Conservation (phyloP, 176 grass and related monocot genomes). For the Thalia dealbata region DNA sequence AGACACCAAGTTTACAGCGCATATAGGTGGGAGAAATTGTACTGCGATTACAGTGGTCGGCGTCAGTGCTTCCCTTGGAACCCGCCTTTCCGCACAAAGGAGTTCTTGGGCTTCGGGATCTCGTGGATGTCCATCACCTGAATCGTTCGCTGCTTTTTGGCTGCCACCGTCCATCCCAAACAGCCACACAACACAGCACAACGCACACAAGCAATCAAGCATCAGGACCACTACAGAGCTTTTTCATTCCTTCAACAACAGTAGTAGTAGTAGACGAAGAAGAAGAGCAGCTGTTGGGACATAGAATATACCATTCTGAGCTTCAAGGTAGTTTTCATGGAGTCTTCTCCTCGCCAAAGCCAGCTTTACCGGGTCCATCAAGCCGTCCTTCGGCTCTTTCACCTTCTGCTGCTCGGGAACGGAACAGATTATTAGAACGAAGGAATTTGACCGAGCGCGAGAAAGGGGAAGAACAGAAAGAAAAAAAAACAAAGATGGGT, state of each 20-base stretch:
- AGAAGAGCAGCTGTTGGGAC: no score
- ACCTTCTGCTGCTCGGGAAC: conserved; percentile 15
- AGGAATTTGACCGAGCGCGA: conserved; percentile 1
- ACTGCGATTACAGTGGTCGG: background rate
- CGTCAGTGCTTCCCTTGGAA: conserved; percentile 34
- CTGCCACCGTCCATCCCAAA: conserved; percentile 20
- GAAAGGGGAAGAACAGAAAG: background rate
- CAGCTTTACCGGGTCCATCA: conserved; percentile 34
- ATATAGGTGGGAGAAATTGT: background rate
- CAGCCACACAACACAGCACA: background rate
- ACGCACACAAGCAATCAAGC: background rate
- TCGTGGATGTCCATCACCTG: conserved; percentile 79
- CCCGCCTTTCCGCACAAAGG: conserved; percentile 42
- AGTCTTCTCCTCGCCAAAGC: conserved; percentile 66
- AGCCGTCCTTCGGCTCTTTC: conserved; percentile 33
- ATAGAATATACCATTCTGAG: conserved; percentile 42
- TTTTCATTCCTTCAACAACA: background rate
- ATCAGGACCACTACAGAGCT: background rate
- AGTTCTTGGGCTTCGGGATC: conserved; percentile 57
- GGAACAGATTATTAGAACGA: background rate
- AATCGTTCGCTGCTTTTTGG: conserved; percentile 69
- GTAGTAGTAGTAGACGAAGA: background rate
- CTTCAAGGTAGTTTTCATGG: conserved; percentile 84
- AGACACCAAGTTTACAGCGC: background rate
- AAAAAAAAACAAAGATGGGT: background rate